Base-by-base conservation (phyloP, 176 grass and related monocot species). In the Oryza glumipatula region DNA sequence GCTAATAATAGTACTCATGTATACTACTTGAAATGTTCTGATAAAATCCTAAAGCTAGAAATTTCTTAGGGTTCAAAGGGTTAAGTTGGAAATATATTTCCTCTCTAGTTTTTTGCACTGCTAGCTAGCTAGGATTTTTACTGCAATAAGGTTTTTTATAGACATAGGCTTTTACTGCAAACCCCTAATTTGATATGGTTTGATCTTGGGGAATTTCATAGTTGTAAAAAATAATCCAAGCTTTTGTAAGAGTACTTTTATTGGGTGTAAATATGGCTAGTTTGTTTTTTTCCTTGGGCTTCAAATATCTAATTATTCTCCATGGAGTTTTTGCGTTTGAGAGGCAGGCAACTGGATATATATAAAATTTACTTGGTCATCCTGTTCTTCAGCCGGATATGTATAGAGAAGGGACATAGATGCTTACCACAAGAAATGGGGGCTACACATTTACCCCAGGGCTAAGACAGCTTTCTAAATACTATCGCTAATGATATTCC, bases 11-110 rank as follows among this genome's bases (percentile, higher is more conserved):
- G 5, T 11, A 67, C 23, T 36, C 19, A 74, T 22, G 6, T 82
- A 77, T 77, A 26, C 36, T 78, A 8, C 58, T 26, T 7, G 9
- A 58, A 58, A 58, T 58, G 54, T n/a, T 79, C 21, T 65, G 22
- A 76, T 38, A 75, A 48, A 21, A 83, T 13, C 30, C 1, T 76
- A 83, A 79, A 49, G 28, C 17, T n/a, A n/a, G 54, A 4, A 58
- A 8, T 21, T n/a, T 58, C 19, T 58, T 3, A 6, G 4, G 54
- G 54, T 3, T 56, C 51, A 6, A 6, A 56, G 51, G 51, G 4
- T 36, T 38, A 15, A 74, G 3, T 11, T 70, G 19, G 56, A 86
- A 77, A 23, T 77, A 15, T 38, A 67, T 54, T 82, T 45, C 43
- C 9, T 28, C 5, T 58, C 2, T 41, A 60, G 11, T 39, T 84